Evolutionary conservation across 129 eudicot genomes (phyloP), one percentile per base, ranked within the genome.

Genomic region (Rutidosis leptorrhynchoides): DNA sequence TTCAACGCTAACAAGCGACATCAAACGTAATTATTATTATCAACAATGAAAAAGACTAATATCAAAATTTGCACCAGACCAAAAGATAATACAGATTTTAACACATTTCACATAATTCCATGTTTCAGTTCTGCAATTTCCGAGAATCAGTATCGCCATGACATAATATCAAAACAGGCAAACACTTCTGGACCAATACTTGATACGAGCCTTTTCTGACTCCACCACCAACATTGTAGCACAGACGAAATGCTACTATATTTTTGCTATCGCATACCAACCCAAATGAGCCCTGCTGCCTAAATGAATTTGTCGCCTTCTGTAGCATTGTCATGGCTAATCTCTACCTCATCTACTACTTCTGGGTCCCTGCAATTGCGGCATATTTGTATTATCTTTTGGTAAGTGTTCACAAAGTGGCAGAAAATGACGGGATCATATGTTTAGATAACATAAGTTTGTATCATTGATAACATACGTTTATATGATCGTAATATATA

Each of bases 301-400:
- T 74, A 74, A 48, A 67, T 49, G 53, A 58, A 30, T 22, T 66
- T 22, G 32, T 61, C 27, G 61, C 33, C 67, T 52, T 66, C 67
- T 11, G 52, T 42, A 56, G 29, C 12, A 16, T 66, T 56, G 14
- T 42, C 73, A 66, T 57, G 53, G 68, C 61, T 66, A 59, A 28
- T 46, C 43, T 58, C 62, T 2, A 43, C 35, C 62, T 58, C 74
- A n/a, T 67, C 33, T 51, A 30, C 68, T 7, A 25, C 26, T 58
- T 67, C 69, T 12, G 55, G 19, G 32, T 59, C 67, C 74, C 79
- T 74, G 68, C 74, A 58, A 6, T 67, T 49, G 37, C 46, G 4
- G 56, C 30, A 74, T 45, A 58, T 27, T 22, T 33, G 43, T 56
- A 46, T 19, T 56, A 21, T 65, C 11, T n/a, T n/a, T n/a, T 12